Conservation (phyloP, 1,284 basidiomycete species). For the Stereum hirsutum region DNA sequence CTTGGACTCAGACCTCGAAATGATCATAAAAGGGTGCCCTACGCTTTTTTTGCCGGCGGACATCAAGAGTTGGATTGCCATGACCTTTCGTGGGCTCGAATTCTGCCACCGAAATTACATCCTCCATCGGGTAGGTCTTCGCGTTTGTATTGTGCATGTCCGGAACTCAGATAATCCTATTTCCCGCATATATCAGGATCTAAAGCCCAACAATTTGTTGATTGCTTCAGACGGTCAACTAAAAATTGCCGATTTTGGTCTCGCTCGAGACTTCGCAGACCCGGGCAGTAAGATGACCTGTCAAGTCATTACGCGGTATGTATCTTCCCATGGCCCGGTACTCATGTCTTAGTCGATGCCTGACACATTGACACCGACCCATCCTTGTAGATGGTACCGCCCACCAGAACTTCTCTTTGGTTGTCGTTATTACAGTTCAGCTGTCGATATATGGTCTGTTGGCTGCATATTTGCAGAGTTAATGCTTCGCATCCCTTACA, state of each 20-base stretch:
- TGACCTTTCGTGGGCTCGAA: conserved; percentile 94
- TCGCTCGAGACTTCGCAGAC: conserved; percentile 92
- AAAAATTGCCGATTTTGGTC: conserved; percentile 98
- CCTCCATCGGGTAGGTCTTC: conserved; percentile 72
- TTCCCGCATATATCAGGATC: conserved; percentile 52
- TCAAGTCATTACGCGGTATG: conserved; percentile 91
- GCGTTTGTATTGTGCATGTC: conserved; percentile 1
- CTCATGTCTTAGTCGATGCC: not conserved
- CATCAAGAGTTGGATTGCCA: conserved; percentile 99
- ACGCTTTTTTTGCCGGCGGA: conserved; percentile 92
- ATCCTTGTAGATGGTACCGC: conserved; percentile 80
- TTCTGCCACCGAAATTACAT: conserved; percentile 96
- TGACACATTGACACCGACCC: not conserved
- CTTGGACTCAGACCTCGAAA: conserved; percentile 95
- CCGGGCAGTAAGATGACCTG: conserved; percentile 95
- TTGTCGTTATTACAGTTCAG: conserved; percentile 78
- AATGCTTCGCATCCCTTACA: conserved; percentile 90
- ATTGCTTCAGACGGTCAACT: conserved; percentile 87
- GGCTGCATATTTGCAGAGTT: conserved; percentile 96
- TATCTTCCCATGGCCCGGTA: conserved; percentile 1
- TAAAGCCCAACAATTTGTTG: conserved; percentile 98
- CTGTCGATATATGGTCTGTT: conserved; percentile 91
- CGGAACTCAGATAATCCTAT: no score
- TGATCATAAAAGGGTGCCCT: conserved; percentile 89
- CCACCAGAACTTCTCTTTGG: conserved; percentile 92